These are phyloP conservation scores for Bromus sterilis DNA, from an alignment of 176 grass and related monocot genomes.

Conservation along the genomic window DNA sequence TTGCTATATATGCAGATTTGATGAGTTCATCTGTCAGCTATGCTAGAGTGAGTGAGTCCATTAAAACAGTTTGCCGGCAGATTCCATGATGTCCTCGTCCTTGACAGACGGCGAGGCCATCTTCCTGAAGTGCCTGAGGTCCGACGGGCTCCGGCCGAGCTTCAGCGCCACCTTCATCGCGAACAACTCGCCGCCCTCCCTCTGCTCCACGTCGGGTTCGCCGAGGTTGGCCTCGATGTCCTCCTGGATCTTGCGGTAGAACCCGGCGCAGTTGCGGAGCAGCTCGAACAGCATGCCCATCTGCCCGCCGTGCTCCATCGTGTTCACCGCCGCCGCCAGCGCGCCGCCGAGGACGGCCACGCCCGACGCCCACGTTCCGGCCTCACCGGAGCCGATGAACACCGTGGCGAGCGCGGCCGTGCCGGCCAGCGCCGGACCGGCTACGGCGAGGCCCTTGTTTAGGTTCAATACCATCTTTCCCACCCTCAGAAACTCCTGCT, in stretches of 20 bases:
- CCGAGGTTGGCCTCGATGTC: slow-evolving; percentile 36
- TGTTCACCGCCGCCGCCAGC: slow-evolving; percentile 36
- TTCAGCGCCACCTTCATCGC: slow-evolving; percentile 33
- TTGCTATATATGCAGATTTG: neutral
- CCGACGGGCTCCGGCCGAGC: slow-evolving; percentile 13
- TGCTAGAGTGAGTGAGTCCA: neutral
- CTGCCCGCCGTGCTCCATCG: slow-evolving; percentile 48
- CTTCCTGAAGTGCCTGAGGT: slow-evolving; percentile 22
- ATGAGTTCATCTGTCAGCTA: neutral
- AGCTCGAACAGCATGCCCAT: slow-evolving; percentile 71
- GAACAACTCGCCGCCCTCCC: slow-evolving; percentile 55
- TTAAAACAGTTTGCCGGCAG: neutral
- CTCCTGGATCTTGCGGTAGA: slow-evolving; percentile 46
- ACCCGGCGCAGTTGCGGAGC: slow-evolving; percentile 20
- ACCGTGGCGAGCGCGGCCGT: slow-evolving; percentile 12
- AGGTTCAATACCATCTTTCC: slow-evolving; percentile 15
- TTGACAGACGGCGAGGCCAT: slow-evolving; percentile 21
- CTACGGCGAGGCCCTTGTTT: slow-evolving; percentile 25
- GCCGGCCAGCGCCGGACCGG: slow-evolving; percentile 20
- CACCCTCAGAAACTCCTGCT: slow-evolving; percentile 9
- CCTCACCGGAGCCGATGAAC: slow-evolving; percentile 18
- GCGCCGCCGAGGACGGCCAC: neutral
- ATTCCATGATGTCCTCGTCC: slow-evolving; percentile 32
- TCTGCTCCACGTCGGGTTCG: slow-evolving; percentile 24
- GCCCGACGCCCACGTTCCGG: neutral